Evolutionary conservation across 352 stramenopile species (phyloP).

Genomic region (Pythium utonaiense): DNA sequence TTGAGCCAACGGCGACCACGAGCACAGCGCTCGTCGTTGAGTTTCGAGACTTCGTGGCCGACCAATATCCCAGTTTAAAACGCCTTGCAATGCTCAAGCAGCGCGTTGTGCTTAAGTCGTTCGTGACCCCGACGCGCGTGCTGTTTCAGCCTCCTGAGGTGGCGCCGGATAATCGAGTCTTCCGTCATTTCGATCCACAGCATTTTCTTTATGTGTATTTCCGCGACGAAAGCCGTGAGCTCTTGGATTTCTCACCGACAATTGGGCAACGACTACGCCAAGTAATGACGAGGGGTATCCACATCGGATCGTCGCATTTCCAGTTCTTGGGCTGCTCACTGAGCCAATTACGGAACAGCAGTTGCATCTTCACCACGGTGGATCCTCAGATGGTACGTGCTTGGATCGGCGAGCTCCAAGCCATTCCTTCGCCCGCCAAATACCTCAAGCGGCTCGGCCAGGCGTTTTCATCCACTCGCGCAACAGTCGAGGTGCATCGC

Average conservation of each 20-base stretch:
- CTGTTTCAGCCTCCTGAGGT: conserved; percentile 51
- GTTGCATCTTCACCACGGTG: conserved; percentile 62
- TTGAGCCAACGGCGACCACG: conserved; percentile 10
- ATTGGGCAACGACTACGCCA: conserved; percentile 26
- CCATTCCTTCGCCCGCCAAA: conserved; percentile 53
- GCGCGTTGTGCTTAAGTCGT: conserved; percentile 49
- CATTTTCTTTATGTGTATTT: conserved; percentile 88
- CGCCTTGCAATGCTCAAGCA: conserved; percentile 16
- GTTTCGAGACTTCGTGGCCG: conserved; percentile 16
- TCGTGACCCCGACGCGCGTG: conserved; percentile 66
- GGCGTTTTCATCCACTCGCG: conserved; percentile 65
- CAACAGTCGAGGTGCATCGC: conserved; percentile 42
- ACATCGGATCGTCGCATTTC: conserved; percentile 28
- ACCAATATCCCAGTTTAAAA: conserved; percentile 4
- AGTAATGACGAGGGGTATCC: conserved; percentile 21
- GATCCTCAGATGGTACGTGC: conserved; percentile 42
- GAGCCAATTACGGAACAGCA: conserved; percentile 74
- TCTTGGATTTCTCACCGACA: conserved; percentile 43
- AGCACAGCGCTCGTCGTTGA: conserved; percentile 3
- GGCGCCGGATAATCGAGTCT: conserved; percentile 63
- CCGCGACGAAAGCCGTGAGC: conserved; percentile 73
- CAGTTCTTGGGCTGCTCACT: conserved; percentile 66
- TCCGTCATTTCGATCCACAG: conserved; percentile 55
- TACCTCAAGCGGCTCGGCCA: conserved; percentile 78
- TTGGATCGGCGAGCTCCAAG: conserved; percentile 62